phyloP scores from a whole-genome alignment of 2,329 filamentous ascomycete species.

The Colletotrichum sp. region DNA sequence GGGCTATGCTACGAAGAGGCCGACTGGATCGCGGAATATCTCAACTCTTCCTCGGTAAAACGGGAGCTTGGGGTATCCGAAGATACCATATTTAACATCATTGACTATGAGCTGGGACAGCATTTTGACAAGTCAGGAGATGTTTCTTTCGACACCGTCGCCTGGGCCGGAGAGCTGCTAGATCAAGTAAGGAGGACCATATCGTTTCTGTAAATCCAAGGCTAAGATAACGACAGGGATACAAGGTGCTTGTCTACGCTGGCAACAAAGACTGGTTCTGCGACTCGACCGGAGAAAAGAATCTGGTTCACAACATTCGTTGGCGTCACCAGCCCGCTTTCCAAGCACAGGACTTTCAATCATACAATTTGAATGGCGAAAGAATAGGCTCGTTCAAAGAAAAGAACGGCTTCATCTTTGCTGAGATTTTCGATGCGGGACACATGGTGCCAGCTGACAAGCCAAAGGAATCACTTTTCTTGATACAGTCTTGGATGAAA shows the following conservation, averaged over 20 bases:
- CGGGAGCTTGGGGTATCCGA: neutral
- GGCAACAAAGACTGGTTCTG: constrained; percentile 6
- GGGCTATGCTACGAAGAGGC: neutral
- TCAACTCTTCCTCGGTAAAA: neutral
- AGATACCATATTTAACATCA: neutral
- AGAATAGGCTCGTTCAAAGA: neutral
- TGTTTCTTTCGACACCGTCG: neutral
- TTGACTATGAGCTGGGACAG: neutral
- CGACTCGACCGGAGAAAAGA: neutral
- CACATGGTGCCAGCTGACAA: constrained; percentile 1
- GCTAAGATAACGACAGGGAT: neutral
- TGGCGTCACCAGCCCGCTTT: neutral
- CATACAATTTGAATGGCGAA: neutral
- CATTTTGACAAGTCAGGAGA: neutral
- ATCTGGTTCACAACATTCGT: neutral
- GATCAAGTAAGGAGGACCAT: neutral
- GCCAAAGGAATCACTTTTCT: neutral
- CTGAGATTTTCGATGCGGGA: neutral
- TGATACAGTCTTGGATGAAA: neutral
- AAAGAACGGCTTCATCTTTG: neutral
- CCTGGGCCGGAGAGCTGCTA: neutral
- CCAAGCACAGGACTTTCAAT: neutral
- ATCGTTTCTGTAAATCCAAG: neutral
- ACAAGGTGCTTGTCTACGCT: neutral
- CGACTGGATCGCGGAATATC: neutral